These are phyloP conservation scores for Pichia sp. DNA, from an alignment of 1,139 yeast species.

Conservation along the genomic window DNA sequence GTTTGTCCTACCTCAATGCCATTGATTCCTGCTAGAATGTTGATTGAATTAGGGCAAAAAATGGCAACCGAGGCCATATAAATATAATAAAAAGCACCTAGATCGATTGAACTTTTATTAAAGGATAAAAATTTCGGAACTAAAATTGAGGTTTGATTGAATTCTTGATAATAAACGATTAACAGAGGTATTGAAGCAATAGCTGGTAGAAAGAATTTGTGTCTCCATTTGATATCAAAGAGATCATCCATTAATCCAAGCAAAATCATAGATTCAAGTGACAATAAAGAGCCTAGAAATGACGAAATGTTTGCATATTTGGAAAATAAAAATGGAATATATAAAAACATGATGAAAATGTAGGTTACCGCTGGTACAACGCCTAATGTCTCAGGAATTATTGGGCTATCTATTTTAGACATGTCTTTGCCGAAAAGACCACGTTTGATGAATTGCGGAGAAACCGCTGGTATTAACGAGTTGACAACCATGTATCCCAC, in stretches of 20 bases:
- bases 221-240: slow-evolving; percentile 95
- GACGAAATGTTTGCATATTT: slow-evolving; percentile 58
- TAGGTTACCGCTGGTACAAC: slow-evolving; percentile 78
- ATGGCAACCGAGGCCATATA: slow-evolving; percentile 92
- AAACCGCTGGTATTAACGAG: slow-evolving; percentile 57
- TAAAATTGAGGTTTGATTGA: slow-evolving; percentile 85
- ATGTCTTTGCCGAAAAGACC: slow-evolving; percentile 83
- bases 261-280: slow-evolving; percentile 75
- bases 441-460: slow-evolving; percentile 57
- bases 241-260: slow-evolving; percentile 91
- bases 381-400: slow-evolving; percentile 88
- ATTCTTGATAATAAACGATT: slow-evolving; percentile 88
- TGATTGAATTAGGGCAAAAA: slow-evolving; percentile 94
- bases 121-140: slow-evolving; percentile 62
- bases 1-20: slow-evolving; percentile 97
- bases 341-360: slow-evolving; percentile 69
- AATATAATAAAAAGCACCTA: slow-evolving; percentile 70
- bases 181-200: slow-evolving; percentile 87
- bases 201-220: slow-evolving; percentile 91
- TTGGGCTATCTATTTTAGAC: slow-evolving; percentile 62
- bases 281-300: slow-evolving; percentile 74
- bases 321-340: slow-evolving; percentile 77
- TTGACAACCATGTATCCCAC: slow-evolving; percentile 52
- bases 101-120: slow-evolving; percentile 43
- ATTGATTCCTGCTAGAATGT: slow-evolving; percentile 90